Base-by-base conservation (phyloP, 768 basidiomycete genomes). In the Xanthoconium stramineum region DNA sequence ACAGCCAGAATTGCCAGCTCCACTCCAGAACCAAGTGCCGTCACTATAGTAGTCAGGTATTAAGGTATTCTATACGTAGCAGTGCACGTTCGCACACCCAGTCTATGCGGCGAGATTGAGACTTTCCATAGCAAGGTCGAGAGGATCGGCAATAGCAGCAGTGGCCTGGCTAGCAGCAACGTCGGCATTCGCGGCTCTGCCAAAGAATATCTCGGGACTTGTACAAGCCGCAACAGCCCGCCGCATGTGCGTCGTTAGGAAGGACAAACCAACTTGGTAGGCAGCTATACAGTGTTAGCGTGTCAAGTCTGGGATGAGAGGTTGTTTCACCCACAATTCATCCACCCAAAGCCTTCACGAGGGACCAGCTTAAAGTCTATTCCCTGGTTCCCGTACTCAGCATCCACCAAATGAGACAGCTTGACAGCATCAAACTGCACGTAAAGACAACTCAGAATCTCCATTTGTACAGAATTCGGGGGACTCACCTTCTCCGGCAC, bases 301-400 rank as follows among this genome's bases (percentile, higher is more conserved):
- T 56, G 30, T 51, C 37, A n/a, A 29, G 45, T 32, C 33, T 14
- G 33, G 11, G 29, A 37, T 37, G 9, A 15, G 30, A 20, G 0
- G 3, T 35, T 12, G 17, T 12, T 36, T 38, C 12, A 75, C 86
- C 57, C 65, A 93, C 92, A 80, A 59, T 96, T 96, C 90, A 94
- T 97, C 96, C 94, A 98, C 10, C 96, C 96, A 68, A 98, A 99
- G 52, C 96, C 96, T 74, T 98, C 96, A 14, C 94, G 83, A 48
- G 95, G 95, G 43, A 98, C 90, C 82, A 95, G 86, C 76, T 95
- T 93, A 78, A 99, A 99, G 76, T 99, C 96, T 63, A 96, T 81
- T 47, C 96, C 96, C 68, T 94, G 92, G 70, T 94, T 94, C 10
- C 94, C 89, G 64, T 98, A 98, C 76, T 98, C 96, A 44, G 96